Evolutionary conservation across 371 early-diverging fungal species (phyloP).

Genomic region (Mortierella sp.): DNA sequence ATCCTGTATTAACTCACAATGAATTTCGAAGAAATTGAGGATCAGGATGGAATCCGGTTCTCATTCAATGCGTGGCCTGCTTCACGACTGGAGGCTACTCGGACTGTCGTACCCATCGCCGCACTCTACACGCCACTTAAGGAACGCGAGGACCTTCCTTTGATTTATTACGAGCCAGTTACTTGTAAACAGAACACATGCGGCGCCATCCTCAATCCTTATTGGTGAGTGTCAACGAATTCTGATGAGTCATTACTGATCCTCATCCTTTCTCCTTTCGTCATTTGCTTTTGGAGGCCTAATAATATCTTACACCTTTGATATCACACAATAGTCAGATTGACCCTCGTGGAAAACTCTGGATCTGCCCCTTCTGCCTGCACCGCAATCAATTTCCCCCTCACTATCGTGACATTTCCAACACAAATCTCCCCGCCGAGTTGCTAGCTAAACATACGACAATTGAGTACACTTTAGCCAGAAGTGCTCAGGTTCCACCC

Average conservation of each 20-base stretch:
- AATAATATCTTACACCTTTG: background rate
- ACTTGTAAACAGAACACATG: constrained; percentile 96
- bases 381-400: constrained; percentile 98
- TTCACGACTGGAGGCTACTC: constrained; percentile 92
- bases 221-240: constrained; percentile 78
- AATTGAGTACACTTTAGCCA: constrained; percentile 95
- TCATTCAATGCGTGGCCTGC: constrained; percentile 99
- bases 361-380: constrained; percentile 99
- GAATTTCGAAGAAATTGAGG: constrained; percentile 93
- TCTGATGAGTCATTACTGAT: background rate
- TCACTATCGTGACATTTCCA: constrained; percentile 98
- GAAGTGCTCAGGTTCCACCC: constrained; percentile 89
- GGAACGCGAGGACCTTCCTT: constrained; percentile 87
- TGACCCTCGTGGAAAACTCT: constrained; percentile 94
- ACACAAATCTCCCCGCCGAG: constrained; percentile 97
- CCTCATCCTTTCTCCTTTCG: background rate
- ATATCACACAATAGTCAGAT: constrained; percentile 77
- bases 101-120: constrained; percentile 97
- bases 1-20: constrained; percentile 56
- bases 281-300: background rate
- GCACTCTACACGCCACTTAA: constrained; percentile 98
- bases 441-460: constrained; percentile 95
- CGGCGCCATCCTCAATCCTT: constrained; percentile 97
- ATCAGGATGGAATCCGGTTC: constrained; percentile 95
- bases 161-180: constrained; percentile 97